Evolutionary conservation across 2,329 filamentous ascomycete species (phyloP).

Genomic region (Cladophialophora psammophila): DNA sequence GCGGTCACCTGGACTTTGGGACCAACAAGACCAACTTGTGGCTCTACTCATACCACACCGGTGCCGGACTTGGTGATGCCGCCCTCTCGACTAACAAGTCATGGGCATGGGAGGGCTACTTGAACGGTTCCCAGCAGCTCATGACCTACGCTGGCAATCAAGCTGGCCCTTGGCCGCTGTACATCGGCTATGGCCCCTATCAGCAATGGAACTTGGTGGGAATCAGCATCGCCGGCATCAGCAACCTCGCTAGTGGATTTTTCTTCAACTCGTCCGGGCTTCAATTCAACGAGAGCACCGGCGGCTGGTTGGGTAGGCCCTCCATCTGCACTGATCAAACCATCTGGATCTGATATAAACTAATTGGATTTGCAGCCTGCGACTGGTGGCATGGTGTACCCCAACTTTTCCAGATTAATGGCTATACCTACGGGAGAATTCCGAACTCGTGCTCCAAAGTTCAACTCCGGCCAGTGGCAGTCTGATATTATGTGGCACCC

Average conservation of each 20-base stretch:
- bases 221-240: slow-evolving; percentile 35
- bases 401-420: slow-evolving; percentile 38
- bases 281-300: slow-evolving; percentile 35
- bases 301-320: slow-evolving; percentile 35
- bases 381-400: slow-evolving; percentile 40
- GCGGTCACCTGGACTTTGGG: slow-evolving; percentile 34
- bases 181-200: slow-evolving; percentile 31
- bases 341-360: background rate
- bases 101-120: slow-evolving; percentile 35
- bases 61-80: slow-evolving; percentile 39
- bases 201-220: slow-evolving; percentile 36
- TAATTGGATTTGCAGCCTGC: slow-evolving; percentile 34
- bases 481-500: slow-evolving; percentile 15
- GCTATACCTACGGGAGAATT: slow-evolving; percentile 24
- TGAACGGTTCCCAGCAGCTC: slow-evolving; percentile 37
- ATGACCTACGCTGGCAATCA: slow-evolving; percentile 36
- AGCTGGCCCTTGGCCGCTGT: slow-evolving; percentile 38
- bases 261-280: slow-evolving; percentile 40
- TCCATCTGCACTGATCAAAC: background rate
- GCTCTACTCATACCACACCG: slow-evolving; percentile 41
- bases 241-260: slow-evolving; percentile 25
- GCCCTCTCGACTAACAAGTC: slow-evolving; percentile 34
- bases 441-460: slow-evolving; percentile 39
- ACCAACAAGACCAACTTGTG: slow-evolving; percentile 39
- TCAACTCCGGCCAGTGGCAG: slow-evolving; percentile 35